Evolutionary conservation across 1,284 basidiomycete genomes (phyloP), one percentile per base, ranked within the genome.

Genomic region (Boletus subluridellus): DNA sequence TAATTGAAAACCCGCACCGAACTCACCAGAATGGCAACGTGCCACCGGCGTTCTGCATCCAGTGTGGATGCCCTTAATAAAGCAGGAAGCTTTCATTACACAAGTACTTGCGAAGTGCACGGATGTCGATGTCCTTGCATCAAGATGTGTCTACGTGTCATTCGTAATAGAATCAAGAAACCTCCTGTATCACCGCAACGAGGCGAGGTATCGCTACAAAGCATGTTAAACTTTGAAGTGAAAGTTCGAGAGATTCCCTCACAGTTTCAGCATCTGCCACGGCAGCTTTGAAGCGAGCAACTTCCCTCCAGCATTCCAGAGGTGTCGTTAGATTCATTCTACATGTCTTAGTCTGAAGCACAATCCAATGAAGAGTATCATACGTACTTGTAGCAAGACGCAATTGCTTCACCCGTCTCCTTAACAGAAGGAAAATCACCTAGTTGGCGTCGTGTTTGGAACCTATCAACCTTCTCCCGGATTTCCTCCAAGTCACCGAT

Each of bases 261-360:
- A 83, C 84, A 71, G 81, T 77, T 72, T 94, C 92, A 66, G 90
- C 77, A 53, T 79, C 74, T 12, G 81, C 79, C 17, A 94, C 88
- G 1, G 87, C 82, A 35, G 77, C 68, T 68, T 87, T 92, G 77
- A 94, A 94, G 24, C 78, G 79, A n/a, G 76, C 73, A 5, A 92
- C 89, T 67, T 92, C 83, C 60, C 77, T 79, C 87, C 86, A 91
- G 73, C 92, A 94, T 63, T 93, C 83, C 45, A 94, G 73, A 26
- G 90, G 78, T 6, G 79, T 82, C 0, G 75, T 74, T 6, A 77
- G 71, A 66, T 92, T 82, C 60, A 77, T 76, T 68, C 91, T 93
- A 54, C 21, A 38, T 30, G 46, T 46, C 59, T 11, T 35, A 56
- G 54, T 61, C n/a, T 45, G 54, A 35, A 24, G 44, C n/a, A 21